Evolutionary conservation across 192 early-diverging fungal species (phyloP).

Genomic region (Rhizoclosmatium globosum): DNA sequence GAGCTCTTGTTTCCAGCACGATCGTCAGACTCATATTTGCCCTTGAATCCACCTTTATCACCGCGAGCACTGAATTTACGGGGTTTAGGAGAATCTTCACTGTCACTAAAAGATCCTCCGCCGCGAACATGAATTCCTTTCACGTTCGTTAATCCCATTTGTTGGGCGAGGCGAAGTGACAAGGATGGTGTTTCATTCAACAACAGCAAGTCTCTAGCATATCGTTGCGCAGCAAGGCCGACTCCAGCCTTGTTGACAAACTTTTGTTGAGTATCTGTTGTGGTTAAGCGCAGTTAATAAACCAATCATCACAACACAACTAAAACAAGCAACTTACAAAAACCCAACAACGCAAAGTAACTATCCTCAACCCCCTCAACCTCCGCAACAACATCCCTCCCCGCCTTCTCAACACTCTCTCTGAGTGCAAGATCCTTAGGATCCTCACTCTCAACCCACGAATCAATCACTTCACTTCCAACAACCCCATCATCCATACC

Average conservation of each 20-base stretch:
- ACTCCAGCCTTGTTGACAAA: not conserved
- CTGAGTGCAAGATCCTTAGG: slow-evolving; percentile 39
- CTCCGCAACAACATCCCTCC: slow-evolving; percentile 5
- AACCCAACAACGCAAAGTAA: slow-evolving; percentile 69
- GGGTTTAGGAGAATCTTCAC: not conserved
- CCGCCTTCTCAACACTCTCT: slow-evolving; percentile 12
- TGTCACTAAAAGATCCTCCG: not conserved
- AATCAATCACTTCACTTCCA: slow-evolving; percentile 26
- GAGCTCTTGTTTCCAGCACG: too few species aligned
- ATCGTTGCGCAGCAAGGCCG: slow-evolving; percentile 28
- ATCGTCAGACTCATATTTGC: not conserved
- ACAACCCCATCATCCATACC: slow-evolving; percentile 37
- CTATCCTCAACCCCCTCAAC: slow-evolving; percentile 57
- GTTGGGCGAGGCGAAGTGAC: not conserved
- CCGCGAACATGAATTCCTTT: slow-evolving; percentile 28
- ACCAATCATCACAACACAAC: not conserved
- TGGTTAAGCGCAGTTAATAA: not conserved
- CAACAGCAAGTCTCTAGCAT: slow-evolving; percentile 32
- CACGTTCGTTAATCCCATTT: slow-evolving; percentile 37
- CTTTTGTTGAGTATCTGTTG: slow-evolving; percentile 4
- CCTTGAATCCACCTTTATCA: not conserved
- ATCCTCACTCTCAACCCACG: slow-evolving; percentile 30
- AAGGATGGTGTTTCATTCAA: slow-evolving; percentile 33
- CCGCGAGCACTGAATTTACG: not conserved
- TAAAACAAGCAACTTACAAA: slow-evolving; percentile 58